Base-by-base conservation (phyloP, 148 eudicot species). In the Bassia scoparia region DNA sequence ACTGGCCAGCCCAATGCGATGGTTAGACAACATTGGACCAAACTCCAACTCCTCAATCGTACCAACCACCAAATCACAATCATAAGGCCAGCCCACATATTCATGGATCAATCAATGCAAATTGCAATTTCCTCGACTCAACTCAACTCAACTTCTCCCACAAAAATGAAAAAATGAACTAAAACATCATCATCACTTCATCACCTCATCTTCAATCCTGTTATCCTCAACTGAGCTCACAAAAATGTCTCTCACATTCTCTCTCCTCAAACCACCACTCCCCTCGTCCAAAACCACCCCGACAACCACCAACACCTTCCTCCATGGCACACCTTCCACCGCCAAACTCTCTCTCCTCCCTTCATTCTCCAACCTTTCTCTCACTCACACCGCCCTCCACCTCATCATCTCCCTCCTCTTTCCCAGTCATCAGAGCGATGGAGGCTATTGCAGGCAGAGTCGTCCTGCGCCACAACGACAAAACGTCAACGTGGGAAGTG, bases 401-500 rank as follows among this genome's bases (percentile, higher is more conserved):
- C 23, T 0, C 72, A 67, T 16, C 78, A 33, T 17, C 80, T 35
- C 0, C 65, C 66, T 17, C 80, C 48, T 24, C 38, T 18, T 55
- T 81, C 73, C 89, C 85, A 2, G 61, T 84, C 29, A 84, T 92
- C 70, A 77, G 77, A 23, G 93, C 96, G 67, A 82, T 85, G 96
- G 96, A 87, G 70, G 43, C 62, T 83, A 0, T 46, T 92, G 70
- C 89, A 84, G 97, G 97, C 16, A 84, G 78, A 7, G 93, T 90
- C 0, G 84, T 88, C 3, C 83, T 86, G 84, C 77, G 89, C 70
- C 72, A 86, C 68, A 90, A 69, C 76, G 90, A 92, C 86, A 92
- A 90, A 77, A 92, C 15, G 93, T 92, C 8, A 73, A 84, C 3
- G 96, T 92, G 7, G 7, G 91, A 84, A 52, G 96, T 92, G 0